Base-by-base conservation (phyloP, 805 yeast genomes). In the Kazachstania kunashirensis region DNA sequence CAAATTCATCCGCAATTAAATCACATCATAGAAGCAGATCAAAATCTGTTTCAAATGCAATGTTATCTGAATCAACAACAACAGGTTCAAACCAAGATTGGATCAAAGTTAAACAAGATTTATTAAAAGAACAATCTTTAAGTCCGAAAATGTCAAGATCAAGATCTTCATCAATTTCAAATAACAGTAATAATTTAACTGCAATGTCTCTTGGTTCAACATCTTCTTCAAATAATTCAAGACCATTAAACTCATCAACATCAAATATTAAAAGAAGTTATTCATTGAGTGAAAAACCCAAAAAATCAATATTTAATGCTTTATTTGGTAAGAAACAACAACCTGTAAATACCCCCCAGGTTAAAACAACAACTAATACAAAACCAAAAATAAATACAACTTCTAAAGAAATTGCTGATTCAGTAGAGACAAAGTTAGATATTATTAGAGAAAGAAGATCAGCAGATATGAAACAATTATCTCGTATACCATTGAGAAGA, bases 401-500 rank as follows among this genome's bases (percentile, higher is more conserved):
- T 12, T 13, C 32, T 9, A 11, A 16, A 10, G 6, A 11, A 27
- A 14, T n/a, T 29, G 28, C 17, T 13, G 7, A 16, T 10, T 24
- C 25, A 16, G 14, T 27, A 16, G 16, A 31, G 11, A 15, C 27
- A n/a, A 9, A 27, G 14, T 12, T 10, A 8, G 13, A 17, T 10
- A 11, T 18, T 10, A 18, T 25, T 11, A 13, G 13, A 2, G 17
- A 25, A 8, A 18, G 26, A 14, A 6, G 12, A 6, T 12, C 24
- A 8, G 6, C 37, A n/a, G 27, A 29, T 6, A 9, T 29, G 6
- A 19, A 20, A 15, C 16, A 18, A 9, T 15, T 52, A 26, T 29
- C 49, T 9, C 52, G 52, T 6, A 45, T 65, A 1, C 53, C 52
- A 15, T 61, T 83, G 53, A 69, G 73, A 44, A 65, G 88, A 42